A percentile compares a stretch with the other conserved stretches of the same genome.
phyloP scores from a whole-genome alignment of 345 rosid species.

The Corymbia maculata region DNA sequence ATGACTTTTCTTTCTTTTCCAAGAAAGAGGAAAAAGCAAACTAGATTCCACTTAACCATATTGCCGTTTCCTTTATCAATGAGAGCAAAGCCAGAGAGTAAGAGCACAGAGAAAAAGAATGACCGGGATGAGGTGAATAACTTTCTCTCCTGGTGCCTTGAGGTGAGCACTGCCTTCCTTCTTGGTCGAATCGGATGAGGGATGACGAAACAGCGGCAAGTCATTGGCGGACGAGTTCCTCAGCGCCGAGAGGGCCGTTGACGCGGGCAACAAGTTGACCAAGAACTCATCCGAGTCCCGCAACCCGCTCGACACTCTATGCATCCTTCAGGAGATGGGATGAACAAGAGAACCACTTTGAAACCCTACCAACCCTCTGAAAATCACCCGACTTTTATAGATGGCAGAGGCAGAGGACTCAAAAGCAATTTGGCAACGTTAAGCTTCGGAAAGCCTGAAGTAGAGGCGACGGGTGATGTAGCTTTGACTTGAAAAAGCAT shows the following conservation, averaged over 20 bases:
- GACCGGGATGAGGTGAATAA: slow-evolving; percentile 56
- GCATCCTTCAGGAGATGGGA: slow-evolving; percentile 1
- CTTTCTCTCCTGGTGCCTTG: slow-evolving; percentile 22
- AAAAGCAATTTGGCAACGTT: not conserved
- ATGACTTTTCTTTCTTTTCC: not conserved
- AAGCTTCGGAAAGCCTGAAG: not conserved
- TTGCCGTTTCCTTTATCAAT: not conserved
- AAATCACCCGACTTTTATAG: not conserved
- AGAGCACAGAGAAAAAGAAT: slow-evolving; percentile 49
- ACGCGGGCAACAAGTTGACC: slow-evolving; percentile 16
- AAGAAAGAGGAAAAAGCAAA: not conserved
- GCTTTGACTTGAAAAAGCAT: not conserved
- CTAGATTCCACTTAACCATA: not conserved
- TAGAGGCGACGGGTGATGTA: not conserved
- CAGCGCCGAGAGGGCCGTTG: not conserved
- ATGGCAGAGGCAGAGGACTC: not conserved
- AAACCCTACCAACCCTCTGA: not conserved
- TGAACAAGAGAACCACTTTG: not conserved
- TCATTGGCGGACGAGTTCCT: slow-evolving; percentile 2
- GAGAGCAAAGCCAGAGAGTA: slow-evolving; percentile 50
- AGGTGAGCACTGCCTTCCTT: slow-evolving; percentile 27
- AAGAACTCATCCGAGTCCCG: slow-evolving; percentile 36
- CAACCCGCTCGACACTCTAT: slow-evolving; percentile 20
- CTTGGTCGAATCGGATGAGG: slow-evolving; percentile 20
- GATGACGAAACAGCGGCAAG: slow-evolving; percentile 3